phyloP scores from a whole-genome alignment of 768 basidiomycete genomes.

The Paxillus rubicundulus region DNA sequence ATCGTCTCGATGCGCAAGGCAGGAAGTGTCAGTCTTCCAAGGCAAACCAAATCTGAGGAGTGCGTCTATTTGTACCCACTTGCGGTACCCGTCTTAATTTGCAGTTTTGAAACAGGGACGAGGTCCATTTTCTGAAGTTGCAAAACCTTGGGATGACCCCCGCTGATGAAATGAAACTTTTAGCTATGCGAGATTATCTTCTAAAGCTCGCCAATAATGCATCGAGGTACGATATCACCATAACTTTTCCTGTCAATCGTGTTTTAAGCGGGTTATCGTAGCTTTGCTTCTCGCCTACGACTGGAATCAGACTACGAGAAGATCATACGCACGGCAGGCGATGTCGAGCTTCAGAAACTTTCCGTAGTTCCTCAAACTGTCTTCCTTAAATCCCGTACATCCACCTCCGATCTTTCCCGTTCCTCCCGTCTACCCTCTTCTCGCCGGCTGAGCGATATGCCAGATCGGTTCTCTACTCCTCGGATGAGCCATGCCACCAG shows the following conservation, averaged over 20 bases:
- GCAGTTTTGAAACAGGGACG: conserved; percentile 54
- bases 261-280: conserved; percentile 28
- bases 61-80: conserved; percentile 37
- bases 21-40: conserved; percentile 35
- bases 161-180: conserved; percentile 79
- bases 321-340: conserved; percentile 59
- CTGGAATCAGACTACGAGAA: conserved; percentile 63
- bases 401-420: conserved; percentile 37
- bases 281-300: conserved; percentile 65
- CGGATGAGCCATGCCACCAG: conserved; percentile 48
- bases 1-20: conserved; percentile 62
- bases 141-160: conserved; percentile 86
- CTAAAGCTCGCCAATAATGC: conserved; percentile 78
- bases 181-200: conserved; percentile 87
- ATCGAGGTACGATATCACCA: conserved; percentile 52
- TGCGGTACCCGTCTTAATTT: not conserved
- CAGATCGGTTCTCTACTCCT: conserved; percentile 50
- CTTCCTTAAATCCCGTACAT: conserved; percentile 63
- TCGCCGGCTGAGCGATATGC: conserved; percentile 41
- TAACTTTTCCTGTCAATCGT: not conserved
- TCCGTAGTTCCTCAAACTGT: conserved; percentile 90
- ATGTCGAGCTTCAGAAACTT: conserved; percentile 81
- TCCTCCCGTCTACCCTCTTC: conserved; percentile 39
- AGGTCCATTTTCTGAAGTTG: conserved; percentile 68
- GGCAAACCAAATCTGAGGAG: conserved; percentile 73